Percentiles rank a stretch among this genome's conserved stretches.
Evolutionary conservation across 2,329 filamentous ascomycete species (phyloP).

Genomic region (Plectosphaerella cucumerina): DNA sequence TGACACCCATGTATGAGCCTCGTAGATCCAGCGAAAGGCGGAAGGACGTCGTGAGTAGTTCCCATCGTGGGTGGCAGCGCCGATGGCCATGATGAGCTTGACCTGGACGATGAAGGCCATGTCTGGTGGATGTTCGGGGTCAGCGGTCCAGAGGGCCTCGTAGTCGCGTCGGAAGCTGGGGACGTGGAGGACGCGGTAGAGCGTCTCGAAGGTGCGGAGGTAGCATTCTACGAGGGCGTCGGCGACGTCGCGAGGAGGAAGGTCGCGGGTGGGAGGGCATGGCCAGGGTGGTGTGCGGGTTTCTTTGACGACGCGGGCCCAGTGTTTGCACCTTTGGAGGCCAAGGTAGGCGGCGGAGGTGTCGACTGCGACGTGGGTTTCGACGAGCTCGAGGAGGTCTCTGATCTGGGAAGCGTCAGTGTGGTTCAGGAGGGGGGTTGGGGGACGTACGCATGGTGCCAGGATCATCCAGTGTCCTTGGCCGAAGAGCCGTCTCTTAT

Average conservation of each 20-base stretch:
- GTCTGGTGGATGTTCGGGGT: constrained; percentile 18
- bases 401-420: constrained; percentile 25
- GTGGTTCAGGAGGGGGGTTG: neutral
- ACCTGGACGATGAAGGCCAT: constrained; percentile 49
- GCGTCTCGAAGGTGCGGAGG: constrained; percentile 39
- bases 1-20: constrained; percentile 51
- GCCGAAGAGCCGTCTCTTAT: constrained; percentile 40
- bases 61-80: constrained; percentile 45
- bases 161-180: constrained; percentile 45
- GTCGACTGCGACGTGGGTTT: constrained; percentile 27
- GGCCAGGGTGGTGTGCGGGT: constrained; percentile 45
- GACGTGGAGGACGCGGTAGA: constrained; percentile 47
- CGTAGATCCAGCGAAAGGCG: constrained; percentile 53
- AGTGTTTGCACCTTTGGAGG: constrained; percentile 46
- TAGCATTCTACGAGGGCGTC: constrained; percentile 46
- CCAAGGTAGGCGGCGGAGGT: constrained; percentile 26
- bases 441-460: constrained; percentile 12
- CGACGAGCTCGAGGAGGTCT: constrained; percentile 39
- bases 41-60: constrained; percentile 42
- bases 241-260: constrained; percentile 42
- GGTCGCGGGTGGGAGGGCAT: constrained; percentile 27
- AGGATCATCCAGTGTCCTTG: constrained; percentile 48
- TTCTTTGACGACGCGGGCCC: constrained; percentile 49
- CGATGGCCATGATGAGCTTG: constrained; percentile 55
- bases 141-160: constrained; percentile 42